Base-by-base conservation (phyloP, 2,329 filamentous ascomycete species). In the Penicillium sp. region DNA sequence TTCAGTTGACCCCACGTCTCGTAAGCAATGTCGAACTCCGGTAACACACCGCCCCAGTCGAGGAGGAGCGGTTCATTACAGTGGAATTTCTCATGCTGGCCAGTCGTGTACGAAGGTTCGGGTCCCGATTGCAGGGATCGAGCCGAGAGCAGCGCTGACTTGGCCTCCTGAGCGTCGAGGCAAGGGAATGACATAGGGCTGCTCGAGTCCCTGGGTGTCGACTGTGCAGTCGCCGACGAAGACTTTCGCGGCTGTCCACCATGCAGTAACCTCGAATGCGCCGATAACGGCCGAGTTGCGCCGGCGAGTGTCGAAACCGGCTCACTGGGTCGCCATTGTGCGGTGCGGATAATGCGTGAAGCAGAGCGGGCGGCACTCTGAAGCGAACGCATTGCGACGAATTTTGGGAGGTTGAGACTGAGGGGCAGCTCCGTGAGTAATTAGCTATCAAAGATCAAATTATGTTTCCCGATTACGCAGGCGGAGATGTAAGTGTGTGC, bases 31-130 rank as follows among this genome's bases (percentile, higher is more conserved):
- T 89, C 81, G 64, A 95, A 97, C 58, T 89, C 83, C 13, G 85
- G 87, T 28, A 98, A 72, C n/a, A 90, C 80, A 43, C 93, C 93
- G 50, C 93, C 93, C 88, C 94, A 97, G 71, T 98, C 93, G 22
- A 97, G 81, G 3, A 90, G 74, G 13, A 97, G 73, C 0, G 89
- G 84, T 18, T 88, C 77, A 6, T 77, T 61, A 59, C 85, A 93
- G 64, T 83, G 84, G 69, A 87, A 96, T 24, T 74, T 78, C 55
- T 87, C 79, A 42, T 93, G 90, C n/a, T 81, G 82, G 47, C 93
- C 93, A 37, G 86, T 85, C 0, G 91, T 96, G 69, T 98, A 98
- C 1, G 89, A 89, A 0, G 93, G 93, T 64, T 98, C 93, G 1
- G 91, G 91, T 0, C 91, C 91, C 38, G 82, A 84, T 18, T 81